These are phyloP conservation scores for Phallus indusiatus DNA, from an alignment of 768 basidiomycete genomes.

Conservation along the genomic window DNA sequence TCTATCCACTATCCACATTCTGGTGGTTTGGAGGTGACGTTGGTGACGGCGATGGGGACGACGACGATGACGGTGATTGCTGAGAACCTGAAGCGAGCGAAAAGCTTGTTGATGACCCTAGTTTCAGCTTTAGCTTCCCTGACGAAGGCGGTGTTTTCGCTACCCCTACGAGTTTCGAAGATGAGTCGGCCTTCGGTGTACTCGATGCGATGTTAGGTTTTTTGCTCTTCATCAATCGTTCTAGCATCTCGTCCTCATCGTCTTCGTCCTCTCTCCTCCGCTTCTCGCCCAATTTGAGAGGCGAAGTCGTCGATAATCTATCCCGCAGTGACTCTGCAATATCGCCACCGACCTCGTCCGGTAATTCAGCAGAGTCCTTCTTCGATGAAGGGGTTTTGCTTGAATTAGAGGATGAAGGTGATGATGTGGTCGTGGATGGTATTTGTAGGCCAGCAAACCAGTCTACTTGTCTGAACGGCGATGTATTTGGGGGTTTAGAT, in stretches of 20 bases:
- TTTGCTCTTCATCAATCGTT: constrained; percentile 50
- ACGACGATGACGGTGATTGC: constrained; percentile 41
- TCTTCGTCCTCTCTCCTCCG: constrained; percentile 58
- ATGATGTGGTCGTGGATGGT: not conserved
- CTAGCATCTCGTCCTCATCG: constrained; percentile 58
- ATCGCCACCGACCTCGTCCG: constrained; percentile 14
- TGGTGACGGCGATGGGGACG: constrained; percentile 43
- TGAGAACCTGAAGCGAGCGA: constrained; percentile 35
- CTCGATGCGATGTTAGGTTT: constrained; percentile 38
- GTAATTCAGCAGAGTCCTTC: not conserved
- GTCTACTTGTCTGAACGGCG: not conserved
- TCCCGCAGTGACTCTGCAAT: constrained; percentile 26
- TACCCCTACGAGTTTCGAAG: constrained; percentile 1
- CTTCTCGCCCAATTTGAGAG: constrained; percentile 56
- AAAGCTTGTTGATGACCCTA: constrained; percentile 37
- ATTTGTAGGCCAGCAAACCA: not conserved
- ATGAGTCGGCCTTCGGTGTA: constrained; percentile 28
- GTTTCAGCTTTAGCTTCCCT: constrained; percentile 70
- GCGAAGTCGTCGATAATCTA: constrained; percentile 27
- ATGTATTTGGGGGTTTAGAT: not conserved
- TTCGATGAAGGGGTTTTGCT: too few relatives aligned
- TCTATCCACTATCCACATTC: constrained; percentile 3
- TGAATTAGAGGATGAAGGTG: too few relatives aligned
- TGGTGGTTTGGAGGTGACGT: not conserved
- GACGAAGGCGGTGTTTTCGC: constrained; percentile 26